Evolutionary conservation across 148 eudicot genomes (phyloP), one percentile per base, ranked within the genome.

Genomic region (Fallopia convolvulus): DNA sequence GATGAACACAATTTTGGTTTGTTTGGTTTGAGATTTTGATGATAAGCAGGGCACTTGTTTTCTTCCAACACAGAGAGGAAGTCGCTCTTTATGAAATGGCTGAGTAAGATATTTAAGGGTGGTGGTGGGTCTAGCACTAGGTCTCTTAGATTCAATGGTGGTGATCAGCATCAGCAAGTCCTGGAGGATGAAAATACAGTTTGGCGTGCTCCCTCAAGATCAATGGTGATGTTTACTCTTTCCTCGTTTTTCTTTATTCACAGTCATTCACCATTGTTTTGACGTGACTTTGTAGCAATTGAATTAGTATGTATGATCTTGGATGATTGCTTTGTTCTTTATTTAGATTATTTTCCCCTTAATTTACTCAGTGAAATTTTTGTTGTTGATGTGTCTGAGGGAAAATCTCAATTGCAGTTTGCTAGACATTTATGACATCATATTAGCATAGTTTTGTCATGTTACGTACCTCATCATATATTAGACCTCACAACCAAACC

Each of bases 11-110:
- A n/a, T 36, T 36, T 36, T 36, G 14, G 39, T 36, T 36, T 36
- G 2, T 36, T 36, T 36, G 14, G 39, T 36, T 36, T 36, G 39
- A 36, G 39, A n/a, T 41, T 76, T 76, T 6, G 42, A 21, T 77
- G 74, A 23, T 77, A 81, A 84, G 80, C 87, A 87, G 90, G 91
- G 50, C 77, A 83, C 55, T 77, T 82, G 83, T 84, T 84, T 85
- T 87, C 82, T 82, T 82, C 89, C 26, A 49, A 78, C 79, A 77
- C 90, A 81, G 97, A 89, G 87, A 86, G 84, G 75, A 92, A 87
- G 55, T 92, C 97, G 10, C 58, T 87, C 79, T 86, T 92, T 48
- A 91, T 90, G 92, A 94, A 90, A 86, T 94, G 97, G 97, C 52
- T 95, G 76, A 84, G 89, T 83, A 92, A 90, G 84, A 72, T 94